These are phyloP conservation scores for Lipomyces starkeyi DNA, from an alignment of 805 yeast genomes.

Conservation along the genomic window DNA sequence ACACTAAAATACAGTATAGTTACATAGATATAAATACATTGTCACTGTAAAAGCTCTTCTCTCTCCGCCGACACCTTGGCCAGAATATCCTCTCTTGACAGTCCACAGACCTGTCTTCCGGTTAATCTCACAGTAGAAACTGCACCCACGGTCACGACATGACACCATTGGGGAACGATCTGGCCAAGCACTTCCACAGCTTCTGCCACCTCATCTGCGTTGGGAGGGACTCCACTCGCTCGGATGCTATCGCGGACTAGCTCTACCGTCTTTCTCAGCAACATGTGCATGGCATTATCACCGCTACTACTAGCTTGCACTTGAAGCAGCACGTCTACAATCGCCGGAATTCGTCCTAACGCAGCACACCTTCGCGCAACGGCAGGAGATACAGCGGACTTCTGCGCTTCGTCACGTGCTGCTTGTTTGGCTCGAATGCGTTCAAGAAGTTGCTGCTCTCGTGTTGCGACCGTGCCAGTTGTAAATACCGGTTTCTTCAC, in stretches of 20 bases:
- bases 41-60: neutral
- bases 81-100: neutral
- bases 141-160: neutral
- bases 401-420: neutral
- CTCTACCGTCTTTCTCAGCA: constrained; percentile 1
- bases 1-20: neutral
- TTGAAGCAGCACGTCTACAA: constrained; percentile 9
- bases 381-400: neutral
- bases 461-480: neutral
- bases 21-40: neutral
- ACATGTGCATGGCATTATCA: neutral
- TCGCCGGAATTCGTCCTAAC: constrained; percentile 9
- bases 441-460: constrained; percentile 7
- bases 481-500: neutral
- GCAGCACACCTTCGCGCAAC: neutral
- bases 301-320: neutral
- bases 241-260: constrained; percentile 4
- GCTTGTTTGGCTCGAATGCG: constrained; percentile 10
- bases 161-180: constrained; percentile 10
- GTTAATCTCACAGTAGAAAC: neutral
- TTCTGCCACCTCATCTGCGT: neutral
- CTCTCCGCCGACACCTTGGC: neutral
- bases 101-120: neutral
- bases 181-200: constrained; percentile 4
- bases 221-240: neutral